Conservation (phyloP, 1,284 basidiomycete genomes). For the Hemileia vastatrix region DNA sequence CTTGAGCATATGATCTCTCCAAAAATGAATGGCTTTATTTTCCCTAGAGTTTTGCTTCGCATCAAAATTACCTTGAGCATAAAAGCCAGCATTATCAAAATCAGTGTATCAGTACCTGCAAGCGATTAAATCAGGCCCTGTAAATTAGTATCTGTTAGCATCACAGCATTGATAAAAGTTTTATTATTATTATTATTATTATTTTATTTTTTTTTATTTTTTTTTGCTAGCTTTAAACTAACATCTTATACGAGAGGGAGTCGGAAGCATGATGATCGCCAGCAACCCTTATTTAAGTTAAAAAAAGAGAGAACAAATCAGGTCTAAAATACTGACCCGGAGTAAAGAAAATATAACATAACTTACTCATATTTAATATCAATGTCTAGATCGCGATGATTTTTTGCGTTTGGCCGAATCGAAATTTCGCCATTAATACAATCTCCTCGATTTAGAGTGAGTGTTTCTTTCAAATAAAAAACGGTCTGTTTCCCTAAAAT, state of each 20-base stretch:
- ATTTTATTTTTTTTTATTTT: no score
- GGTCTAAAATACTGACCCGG: not conserved
- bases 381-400: conserved; percentile 89
- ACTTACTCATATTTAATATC: conserved; percentile 58
- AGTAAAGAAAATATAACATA: not conserved
- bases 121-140: no score
- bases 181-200: no score
- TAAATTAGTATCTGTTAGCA: no score
- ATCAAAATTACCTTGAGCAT: no score
- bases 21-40: no score
- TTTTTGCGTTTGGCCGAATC: conserved; percentile 76
- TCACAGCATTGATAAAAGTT: no score
- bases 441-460: conserved; percentile 56
- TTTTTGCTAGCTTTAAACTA: no score
- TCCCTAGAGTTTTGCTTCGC: no score
- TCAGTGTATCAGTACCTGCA: no score
- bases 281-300: not conserved
- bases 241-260: conserved; percentile 20
- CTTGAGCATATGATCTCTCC: no score
- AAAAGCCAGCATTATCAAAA: no score
- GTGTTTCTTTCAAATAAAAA: conserved; percentile 76
- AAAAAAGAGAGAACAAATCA: not conserved
- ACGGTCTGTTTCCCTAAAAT: conserved; percentile 65
- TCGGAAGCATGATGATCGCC: conserved; percentile 10
- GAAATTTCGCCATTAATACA: conserved; percentile 59